Base-by-base conservation (phyloP, 768 basidiomycete genomes). In the Tricholoma matsutake region DNA sequence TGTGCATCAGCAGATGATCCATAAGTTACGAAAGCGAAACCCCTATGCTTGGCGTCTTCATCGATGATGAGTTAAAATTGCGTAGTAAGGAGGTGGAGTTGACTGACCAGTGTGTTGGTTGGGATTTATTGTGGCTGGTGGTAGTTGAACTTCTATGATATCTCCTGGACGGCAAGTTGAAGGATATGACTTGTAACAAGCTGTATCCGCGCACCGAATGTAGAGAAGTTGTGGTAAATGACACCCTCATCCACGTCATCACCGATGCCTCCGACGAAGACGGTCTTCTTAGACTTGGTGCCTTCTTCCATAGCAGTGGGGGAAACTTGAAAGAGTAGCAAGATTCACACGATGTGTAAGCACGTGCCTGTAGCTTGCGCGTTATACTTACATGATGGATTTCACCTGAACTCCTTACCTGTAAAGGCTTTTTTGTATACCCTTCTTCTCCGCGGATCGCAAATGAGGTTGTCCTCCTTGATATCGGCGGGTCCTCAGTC, bases 11-110 rank as follows among this genome's bases (percentile, higher is more conserved):
- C 82, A 8, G 90, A 71, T 6, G 88, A 89, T 10, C 86, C 76
- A 71, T 85, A 98, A 1, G 94, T 95, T 53, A 98, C 85, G 71
- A 98, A 98, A 8, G 89, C 96, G 76, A 95, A 98, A 9, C 96
- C 96, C 49, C 94, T 87, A 72, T 94, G 92, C 76, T 91, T 93
- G n/a, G 76, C 75, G 63, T 89, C 90, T 90, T 54, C 22, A 49
- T n/a, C 58, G n/a, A 28, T 49, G 59, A 43, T n/a, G 56, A 56
- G 58, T 31, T 52, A 54, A 57, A 59, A 35, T 57, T 63, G 56
- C 3, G 22, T 25, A 58, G 54, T 29, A 32, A n/a, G 29, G 39
- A 11, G 5, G 34, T 25, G 51, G 14, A 47, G 20, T 6, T 62
- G 4, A 72, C 74, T 47, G 64, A 86, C 89, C 87, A 61, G 81